Conservation (phyloP, 2,329 filamentous ascomycete species). For the Sporothrix schenckii region DNA sequence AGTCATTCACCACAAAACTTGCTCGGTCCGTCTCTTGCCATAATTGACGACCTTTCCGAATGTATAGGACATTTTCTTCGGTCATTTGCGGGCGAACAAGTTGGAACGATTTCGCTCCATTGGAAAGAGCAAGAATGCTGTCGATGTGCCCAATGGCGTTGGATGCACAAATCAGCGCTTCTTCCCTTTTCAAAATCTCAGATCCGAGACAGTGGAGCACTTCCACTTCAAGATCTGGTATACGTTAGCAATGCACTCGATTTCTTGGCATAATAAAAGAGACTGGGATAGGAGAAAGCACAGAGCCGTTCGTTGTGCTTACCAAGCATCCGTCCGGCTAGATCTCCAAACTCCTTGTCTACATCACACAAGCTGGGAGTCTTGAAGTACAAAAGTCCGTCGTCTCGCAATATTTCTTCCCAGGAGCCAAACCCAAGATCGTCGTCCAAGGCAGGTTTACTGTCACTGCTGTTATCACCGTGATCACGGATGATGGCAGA, state of each 20-base stretch:
- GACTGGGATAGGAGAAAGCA: background rate
- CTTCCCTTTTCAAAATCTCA: conserved; percentile 69
- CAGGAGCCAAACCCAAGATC: conserved; percentile 62
- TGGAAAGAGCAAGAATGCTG: conserved; percentile 76
- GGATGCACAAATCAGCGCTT: conserved; percentile 68
- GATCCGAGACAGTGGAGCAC: conserved; percentile 78
- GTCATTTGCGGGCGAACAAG: conserved; percentile 72
- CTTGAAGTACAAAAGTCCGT: conserved; percentile 80
- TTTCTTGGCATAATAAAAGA: background rate
- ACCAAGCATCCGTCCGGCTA: conserved; percentile 83
- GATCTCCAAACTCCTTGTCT: conserved; percentile 79
- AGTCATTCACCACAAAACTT: conserved; percentile 82
- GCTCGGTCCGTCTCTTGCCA: conserved; percentile 83
- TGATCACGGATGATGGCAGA: conserved; percentile 51
- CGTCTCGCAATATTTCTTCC: conserved; percentile 76
- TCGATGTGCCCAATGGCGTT: conserved; percentile 86
- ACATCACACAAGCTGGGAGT: conserved; percentile 78
- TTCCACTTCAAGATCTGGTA: conserved; percentile 67
- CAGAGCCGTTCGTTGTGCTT: conserved; percentile 39
- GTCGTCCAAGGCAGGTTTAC: conserved; percentile 58
- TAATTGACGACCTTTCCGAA: conserved; percentile 79
- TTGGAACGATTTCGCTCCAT: conserved; percentile 74
- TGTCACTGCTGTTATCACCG: conserved; percentile 42
- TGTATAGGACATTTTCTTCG: conserved; percentile 68
- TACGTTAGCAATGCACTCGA: background rate